Percentiles rank a stretch among this genome's conserved stretches.
Conservation (phyloP, 805 yeast genomes). For the Ogataea henricii region DNA sequence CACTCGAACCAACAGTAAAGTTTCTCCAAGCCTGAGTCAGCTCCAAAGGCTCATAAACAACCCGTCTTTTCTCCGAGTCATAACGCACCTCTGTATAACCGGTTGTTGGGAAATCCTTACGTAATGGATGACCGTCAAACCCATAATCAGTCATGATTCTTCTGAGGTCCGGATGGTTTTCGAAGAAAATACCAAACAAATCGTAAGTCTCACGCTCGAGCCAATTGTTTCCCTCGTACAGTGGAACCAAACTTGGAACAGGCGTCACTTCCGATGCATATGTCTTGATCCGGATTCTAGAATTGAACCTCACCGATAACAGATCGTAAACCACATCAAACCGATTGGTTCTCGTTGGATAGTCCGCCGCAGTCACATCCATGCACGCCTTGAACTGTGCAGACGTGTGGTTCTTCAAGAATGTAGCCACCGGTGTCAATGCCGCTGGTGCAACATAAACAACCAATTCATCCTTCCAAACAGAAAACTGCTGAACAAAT, state of each 20-base stretch:
- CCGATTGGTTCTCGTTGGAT: slow-evolving; percentile 79
- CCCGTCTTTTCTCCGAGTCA: slow-evolving; percentile 88
- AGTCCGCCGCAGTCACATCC: slow-evolving; percentile 87
- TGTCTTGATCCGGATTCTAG: slow-evolving; percentile 86
- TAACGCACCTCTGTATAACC: slow-evolving; percentile 90
- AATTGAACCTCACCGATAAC: slow-evolving; percentile 78
- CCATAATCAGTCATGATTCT: slow-evolving; percentile 91
- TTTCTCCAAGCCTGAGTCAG: slow-evolving; percentile 91
- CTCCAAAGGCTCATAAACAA: slow-evolving; percentile 87
- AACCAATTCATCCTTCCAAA: slow-evolving; percentile 88
- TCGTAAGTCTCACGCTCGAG: slow-evolving; percentile 88
- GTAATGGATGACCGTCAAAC: slow-evolving; percentile 87
- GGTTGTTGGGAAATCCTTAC: slow-evolving; percentile 91
- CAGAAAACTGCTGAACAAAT: slow-evolving; percentile 78
- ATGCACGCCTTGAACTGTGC: slow-evolving; percentile 76
- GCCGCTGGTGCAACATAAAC: slow-evolving; percentile 77
- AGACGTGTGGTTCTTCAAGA: slow-evolving; percentile 76
- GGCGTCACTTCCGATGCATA: slow-evolving; percentile 81
- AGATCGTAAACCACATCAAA: slow-evolving; percentile 86
- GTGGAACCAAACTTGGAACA: slow-evolving; percentile 74
- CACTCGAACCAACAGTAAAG: slow-evolving; percentile 83
- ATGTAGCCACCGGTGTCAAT: slow-evolving; percentile 66
- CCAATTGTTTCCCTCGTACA: slow-evolving; percentile 86
- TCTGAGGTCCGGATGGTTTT: slow-evolving; percentile 86
- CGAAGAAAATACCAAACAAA: slow-evolving; percentile 83